Base-by-base conservation (phyloP, 805 yeast species). In the Schizosaccharomyces octosporus region DNA sequence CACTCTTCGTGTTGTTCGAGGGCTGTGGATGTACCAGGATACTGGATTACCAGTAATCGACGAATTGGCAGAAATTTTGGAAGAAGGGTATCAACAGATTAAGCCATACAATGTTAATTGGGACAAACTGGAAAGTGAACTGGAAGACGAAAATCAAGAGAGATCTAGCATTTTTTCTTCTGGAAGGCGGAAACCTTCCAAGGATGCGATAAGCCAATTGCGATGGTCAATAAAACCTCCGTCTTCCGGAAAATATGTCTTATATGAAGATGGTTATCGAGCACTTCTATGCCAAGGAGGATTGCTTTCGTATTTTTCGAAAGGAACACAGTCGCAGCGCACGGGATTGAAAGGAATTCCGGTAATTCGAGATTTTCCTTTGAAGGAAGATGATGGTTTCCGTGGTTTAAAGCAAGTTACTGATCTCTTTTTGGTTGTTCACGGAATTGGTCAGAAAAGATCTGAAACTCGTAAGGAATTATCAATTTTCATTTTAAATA, bases 381-480 rank as follows among this genome's bases (percentile, higher is more conserved):
- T 31, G 21, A 15, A 48, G 48, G 59, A 59, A 27, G 29, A 19
- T 5, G 43, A 59, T 71, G 11, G 64, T 64, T 6, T 66, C 67
- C 7, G 72, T 69, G 62, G 63, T 64, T 31, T 61, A 64, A 13
- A 65, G 60, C 72, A 75, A 41, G 70, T 81, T 36, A 80, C 79
- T 36, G 83, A 82, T 67, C 73, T 90, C 64, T 79, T 89, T 1
- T 73, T 90, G 13, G 90, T 95, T 65, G 79, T 90, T 57, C 98
- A 90, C 71, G 97, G 98, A 0, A 86, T 93, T 64, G 98, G 98
- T 1, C 98, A 90, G 70, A 80, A 84, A 45, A 74, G 93, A 62
- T 93, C 95, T 3, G 78, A 81, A 55, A 81, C 80, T 29, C 39
- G 57, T 51, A 51, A 24, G 57, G 7, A 7, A 29, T 24, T 29